phyloP scores from a whole-genome alignment of 2,329 filamentous ascomycete species.

The Didymella arachidicola region DNA sequence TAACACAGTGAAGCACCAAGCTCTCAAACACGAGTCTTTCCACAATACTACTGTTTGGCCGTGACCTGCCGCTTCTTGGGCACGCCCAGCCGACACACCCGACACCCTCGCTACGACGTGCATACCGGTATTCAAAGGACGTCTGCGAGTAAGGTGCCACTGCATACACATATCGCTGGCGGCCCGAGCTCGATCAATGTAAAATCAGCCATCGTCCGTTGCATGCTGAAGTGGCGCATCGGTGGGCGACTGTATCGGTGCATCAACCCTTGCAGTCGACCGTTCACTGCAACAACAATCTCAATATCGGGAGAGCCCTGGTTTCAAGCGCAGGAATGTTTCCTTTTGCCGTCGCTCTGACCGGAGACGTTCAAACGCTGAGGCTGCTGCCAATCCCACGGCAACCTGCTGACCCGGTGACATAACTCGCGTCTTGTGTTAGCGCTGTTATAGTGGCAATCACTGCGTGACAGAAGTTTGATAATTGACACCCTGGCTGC shows the following conservation, averaged over 20 bases:
- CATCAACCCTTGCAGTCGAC: slow-evolving; percentile 17
- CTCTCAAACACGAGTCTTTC: slow-evolving; percentile 6
- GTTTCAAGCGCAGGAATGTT: slow-evolving; percentile 17
- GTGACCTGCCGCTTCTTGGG: slow-evolving; percentile 9
- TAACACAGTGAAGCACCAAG: neutral
- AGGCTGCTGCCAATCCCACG: neutral
- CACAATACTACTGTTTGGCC: slow-evolving; percentile 13
- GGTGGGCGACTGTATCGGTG: slow-evolving; percentile 5
- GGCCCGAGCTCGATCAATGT: slow-evolving; percentile 7
- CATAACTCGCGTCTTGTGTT: slow-evolving; percentile 5
- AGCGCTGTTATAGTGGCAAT: neutral
- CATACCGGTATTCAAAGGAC: slow-evolving; percentile 13
- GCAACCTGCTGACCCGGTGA: slow-evolving; percentile 6
- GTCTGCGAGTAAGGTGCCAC: slow-evolving; percentile 21
- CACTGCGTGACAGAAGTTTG: neutral
- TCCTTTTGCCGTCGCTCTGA: neutral
- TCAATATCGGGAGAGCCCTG: slow-evolving; percentile 7
- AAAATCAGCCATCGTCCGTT: neutral
- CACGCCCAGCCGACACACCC: slow-evolving; percentile 5
- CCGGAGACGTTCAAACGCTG: slow-evolving; percentile 4
- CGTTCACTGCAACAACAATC: slow-evolving; percentile 4
- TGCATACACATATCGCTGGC: slow-evolving; percentile 10
- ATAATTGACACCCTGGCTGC: slow-evolving; percentile 10
- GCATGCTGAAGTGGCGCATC: slow-evolving; percentile 1
- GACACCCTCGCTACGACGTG: slow-evolving; percentile 20